Conservation (phyloP, 345 rosid species). For the Euclidium syriacum region DNA sequence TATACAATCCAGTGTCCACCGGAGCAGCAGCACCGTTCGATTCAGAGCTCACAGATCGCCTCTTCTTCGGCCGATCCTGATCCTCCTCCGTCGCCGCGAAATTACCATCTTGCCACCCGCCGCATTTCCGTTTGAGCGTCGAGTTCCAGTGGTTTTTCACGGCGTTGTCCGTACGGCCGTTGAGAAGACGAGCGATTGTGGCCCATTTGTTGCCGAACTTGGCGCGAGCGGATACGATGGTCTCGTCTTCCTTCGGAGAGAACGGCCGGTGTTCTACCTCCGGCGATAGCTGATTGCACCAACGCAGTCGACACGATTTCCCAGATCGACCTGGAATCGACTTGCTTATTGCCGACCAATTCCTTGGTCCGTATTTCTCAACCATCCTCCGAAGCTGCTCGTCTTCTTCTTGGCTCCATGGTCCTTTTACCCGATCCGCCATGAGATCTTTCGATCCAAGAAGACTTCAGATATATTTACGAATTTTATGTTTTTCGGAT, state of each 20-base stretch:
- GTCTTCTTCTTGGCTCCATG: slow-evolving; percentile 93
- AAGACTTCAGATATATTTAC: no score
- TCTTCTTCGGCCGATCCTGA: slow-evolving; percentile 50
- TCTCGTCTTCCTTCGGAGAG: slow-evolving; percentile 62
- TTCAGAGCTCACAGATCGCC: slow-evolving; percentile 57
- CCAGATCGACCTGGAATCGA: slow-evolving; percentile 96
- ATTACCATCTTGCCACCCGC: slow-evolving; percentile 39
- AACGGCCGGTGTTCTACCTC: slow-evolving; percentile 86
- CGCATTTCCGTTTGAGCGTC: slow-evolving; percentile 70
- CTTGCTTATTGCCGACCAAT: slow-evolving; percentile 87
- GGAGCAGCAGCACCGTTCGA: slow-evolving; percentile 28
- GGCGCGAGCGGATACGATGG: slow-evolving; percentile 65
- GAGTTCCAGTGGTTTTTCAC: slow-evolving; percentile 97
- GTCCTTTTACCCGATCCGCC: slow-evolving; percentile 87
- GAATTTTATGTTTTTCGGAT: no score
- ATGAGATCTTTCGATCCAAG: no score
- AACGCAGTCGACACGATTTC: slow-evolving; percentile 79
- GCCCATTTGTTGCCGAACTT: slow-evolving; percentile 96
- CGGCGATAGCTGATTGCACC: slow-evolving; percentile 96
- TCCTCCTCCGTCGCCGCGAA: slow-evolving; percentile 17
- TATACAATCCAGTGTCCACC: slow-evolving; percentile 45
- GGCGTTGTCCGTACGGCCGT: slow-evolving; percentile 93
- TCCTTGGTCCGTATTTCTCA: slow-evolving; percentile 70
- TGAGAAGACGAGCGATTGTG: slow-evolving; percentile 82
- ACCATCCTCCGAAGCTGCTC: slow-evolving; percentile 68